Evolutionary conservation across 805 yeast genomes (phyloP).

Genomic region (Candida namnaoensis): DNA sequence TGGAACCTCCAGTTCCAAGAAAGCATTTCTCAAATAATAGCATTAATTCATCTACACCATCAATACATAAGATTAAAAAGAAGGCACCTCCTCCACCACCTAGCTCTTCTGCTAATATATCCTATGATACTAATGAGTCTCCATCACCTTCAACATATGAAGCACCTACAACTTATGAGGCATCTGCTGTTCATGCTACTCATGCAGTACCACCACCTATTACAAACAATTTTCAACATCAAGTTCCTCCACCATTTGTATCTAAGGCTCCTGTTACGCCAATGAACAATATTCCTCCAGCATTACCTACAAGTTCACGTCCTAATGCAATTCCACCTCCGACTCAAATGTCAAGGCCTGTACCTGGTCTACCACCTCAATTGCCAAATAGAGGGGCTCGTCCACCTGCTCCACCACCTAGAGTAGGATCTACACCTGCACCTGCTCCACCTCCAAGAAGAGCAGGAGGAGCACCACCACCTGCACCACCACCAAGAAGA

Average conservation of each 20-base stretch:
- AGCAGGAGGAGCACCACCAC: conserved; percentile 6
- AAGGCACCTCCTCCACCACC: conserved; percentile 38
- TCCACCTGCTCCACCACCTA: conserved; percentile 5
- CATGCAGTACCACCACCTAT: conserved; percentile 20
- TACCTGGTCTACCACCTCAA: conserved; percentile 16
- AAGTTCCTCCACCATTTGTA: conserved; percentile 10
- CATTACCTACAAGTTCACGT: conserved; percentile 14
- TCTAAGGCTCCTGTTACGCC: conserved; percentile 2
- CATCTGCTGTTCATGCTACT: conserved; percentile 1
- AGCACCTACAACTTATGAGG: no score
- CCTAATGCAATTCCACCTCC: neutral
- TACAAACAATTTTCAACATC: conserved; percentile 9
- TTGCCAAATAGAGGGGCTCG: conserved; percentile 7
- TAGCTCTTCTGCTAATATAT: conserved; percentile 12
- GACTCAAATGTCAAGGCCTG: conserved; percentile 1
- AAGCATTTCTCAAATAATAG: conserved; percentile 31
- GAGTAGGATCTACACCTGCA: conserved; percentile 3
- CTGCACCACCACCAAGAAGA: conserved; percentile 10
- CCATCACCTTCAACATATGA: conserved; percentile 8
- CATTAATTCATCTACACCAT: conserved; percentile 18
- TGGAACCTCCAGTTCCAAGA: conserved; percentile 80
- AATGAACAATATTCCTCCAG: conserved; percentile 8
- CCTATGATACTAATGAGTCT: no score
- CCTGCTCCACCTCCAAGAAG: conserved; percentile 18
- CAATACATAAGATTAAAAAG: conserved; percentile 22